Evolutionary conservation across 83 land plant genomes (phyloP).

Genomic region (Picea mariana): DNA sequence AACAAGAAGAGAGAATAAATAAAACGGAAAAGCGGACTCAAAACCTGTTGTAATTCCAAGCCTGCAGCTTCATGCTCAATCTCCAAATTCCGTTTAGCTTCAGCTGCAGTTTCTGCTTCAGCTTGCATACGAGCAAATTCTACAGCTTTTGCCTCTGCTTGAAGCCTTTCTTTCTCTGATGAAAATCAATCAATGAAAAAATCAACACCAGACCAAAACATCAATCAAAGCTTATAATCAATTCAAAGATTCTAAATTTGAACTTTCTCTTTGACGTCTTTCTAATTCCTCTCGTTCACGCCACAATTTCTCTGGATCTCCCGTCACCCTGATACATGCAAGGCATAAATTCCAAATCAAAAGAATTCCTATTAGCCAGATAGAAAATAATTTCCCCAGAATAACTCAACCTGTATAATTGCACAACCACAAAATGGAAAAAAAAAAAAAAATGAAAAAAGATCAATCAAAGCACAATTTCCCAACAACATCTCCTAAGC

Average conservation of each 20-base stretch:
- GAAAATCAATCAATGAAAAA: not conserved
- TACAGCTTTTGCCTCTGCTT: conserved; percentile 95
- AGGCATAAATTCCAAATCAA: not conserved
- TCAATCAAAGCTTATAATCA: conserved; percentile 4
- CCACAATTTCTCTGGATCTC: conserved; percentile 83
- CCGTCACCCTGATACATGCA: conserved; percentile 54
- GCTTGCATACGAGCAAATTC: conserved; percentile 75
- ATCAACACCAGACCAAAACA: not conserved
- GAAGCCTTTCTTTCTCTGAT: conserved; percentile 66
- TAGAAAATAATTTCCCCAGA: not conserved
- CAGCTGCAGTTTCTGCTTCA: conserved; percentile 77
- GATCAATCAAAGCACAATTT: not conserved
- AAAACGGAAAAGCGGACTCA: not conserved
- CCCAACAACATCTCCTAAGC: conserved; percentile 15
- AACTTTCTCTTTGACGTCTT: conserved; percentile 75
- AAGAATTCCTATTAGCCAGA: not conserved
- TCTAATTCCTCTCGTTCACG: conserved; percentile 89
- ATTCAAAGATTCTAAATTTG: not conserved
- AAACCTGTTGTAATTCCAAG: conserved; percentile 69
- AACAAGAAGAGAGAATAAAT: not conserved
- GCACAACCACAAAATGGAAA: not conserved
- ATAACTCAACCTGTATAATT: conserved; percentile 1
- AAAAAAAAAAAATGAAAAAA: not conserved
- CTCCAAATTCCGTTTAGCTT: conserved; percentile 76
- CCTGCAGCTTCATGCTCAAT: conserved; percentile 93